Base-by-base conservation (phyloP, 345 rosid genomes). In the Syzygium grande region DNA sequence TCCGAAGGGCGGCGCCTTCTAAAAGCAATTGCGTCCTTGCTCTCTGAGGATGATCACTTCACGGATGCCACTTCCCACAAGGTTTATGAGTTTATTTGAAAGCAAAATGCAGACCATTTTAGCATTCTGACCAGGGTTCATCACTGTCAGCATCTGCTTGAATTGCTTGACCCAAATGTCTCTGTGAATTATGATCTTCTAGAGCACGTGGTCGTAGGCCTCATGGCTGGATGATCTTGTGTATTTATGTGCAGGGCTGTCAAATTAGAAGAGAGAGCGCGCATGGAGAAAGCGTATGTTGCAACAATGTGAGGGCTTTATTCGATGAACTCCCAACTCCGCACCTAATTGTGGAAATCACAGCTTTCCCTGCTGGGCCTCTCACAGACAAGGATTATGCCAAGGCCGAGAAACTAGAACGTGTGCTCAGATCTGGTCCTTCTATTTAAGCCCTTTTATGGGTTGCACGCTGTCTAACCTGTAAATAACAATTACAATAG, bases 291-390 rank as follows among this genome's bases (percentile, higher is more conserved):
- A 96, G 98, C 52, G 99, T 97, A 7, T 97, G 99, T 93, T 97
- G 98, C 95, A 95, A 97, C 92, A 97, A 97, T 22, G 99, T 97
- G 58, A 94, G 99, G 90, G 99, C 99, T 89, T 83, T 97, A 59
- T 97, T 97, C 87, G 99, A 97, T 87, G 99, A 97, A 91, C 96
- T 97, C 83, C 99, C 99, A 0, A 95, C 99, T 8, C 99, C 99
- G 55, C 99, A 97, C 87, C 80, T 97, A 86, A 87, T 93, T 16
- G 93, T 97, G 80, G 99, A 97, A 90, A 95, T 96, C 90, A 96
- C 98, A 16, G 89, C 99, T 56, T 96, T 97, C 89, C 98, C 99
- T 15, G 95, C 96, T 0, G 99, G 99, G 3, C 95, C 98, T 53
- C 96, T 97, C 55, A 88, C 94, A 0, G 96, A 96, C 49, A 95